Evolutionary conservation across 2,329 filamentous ascomycete species (phyloP), one percentile per base, ranked within the genome.

Genomic region (Monilinia laxa): DNA sequence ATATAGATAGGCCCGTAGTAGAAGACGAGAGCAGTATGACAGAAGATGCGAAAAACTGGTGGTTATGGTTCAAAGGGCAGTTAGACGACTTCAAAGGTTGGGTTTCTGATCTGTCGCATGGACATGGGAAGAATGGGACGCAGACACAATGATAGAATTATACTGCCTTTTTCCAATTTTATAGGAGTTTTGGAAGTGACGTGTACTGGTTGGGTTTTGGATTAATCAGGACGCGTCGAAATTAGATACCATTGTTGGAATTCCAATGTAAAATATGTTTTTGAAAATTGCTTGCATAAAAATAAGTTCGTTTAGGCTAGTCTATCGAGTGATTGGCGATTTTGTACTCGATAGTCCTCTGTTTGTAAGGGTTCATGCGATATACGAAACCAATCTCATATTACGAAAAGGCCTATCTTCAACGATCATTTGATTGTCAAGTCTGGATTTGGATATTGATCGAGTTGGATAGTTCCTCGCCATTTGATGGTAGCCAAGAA

Each of bases 21-120:
- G 65, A 62, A 18, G 73, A 72, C 58, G 73, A 73, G 42, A 71
- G 67, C 45, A 66, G 66, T 28, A 69, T 71, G 66, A 66, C 72
- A 54, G 64, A 73, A 64, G 59, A 67, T 23, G 54, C 71, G 69
- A 74, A 81, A 68, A 75, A 76, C 5, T 78, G 82, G 45, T 85
- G 83, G 82, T 77, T 82, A 59, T 86, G 84, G 84, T 71, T 86
- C 16, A 81, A 78, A 2, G 80, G 79, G 47, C 81, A 84, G 68
- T 73, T 85, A 16, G 78, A 77, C 42, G 75, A 81, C 45, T 76
- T 80, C 14, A 76, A 74, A 65, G 72, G 68, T 10, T 76, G 75
- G 75, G 35, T 66, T 63, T 62, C 58, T 31, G 58, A 40, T n/a
- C 23, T 66, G 18, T 35, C 23, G 1, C 49, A 63, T n/a, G 42